phyloP scores from a whole-genome alignment of 257 asterid species.

The Solanum paucissectum region DNA sequence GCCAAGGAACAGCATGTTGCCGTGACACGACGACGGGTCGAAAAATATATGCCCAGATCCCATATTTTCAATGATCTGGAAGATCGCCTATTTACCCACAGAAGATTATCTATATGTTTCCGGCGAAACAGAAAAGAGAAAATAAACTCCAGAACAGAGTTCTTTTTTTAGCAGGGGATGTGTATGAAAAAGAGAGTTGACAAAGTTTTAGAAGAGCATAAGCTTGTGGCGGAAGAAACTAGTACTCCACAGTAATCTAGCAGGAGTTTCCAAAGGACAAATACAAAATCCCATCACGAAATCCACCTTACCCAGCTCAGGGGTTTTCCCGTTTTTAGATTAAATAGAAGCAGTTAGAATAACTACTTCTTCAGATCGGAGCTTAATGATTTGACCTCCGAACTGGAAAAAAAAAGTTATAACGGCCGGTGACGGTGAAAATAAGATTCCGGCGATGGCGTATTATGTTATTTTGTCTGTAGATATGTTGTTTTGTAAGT shows the following conservation, averaged over 20 bases:
- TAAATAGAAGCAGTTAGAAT: not conserved
- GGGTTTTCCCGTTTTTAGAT: slow-evolving; percentile 4
- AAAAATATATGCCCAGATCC: slow-evolving; percentile 74
- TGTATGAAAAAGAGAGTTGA: not conserved
- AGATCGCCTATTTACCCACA: slow-evolving; percentile 2
- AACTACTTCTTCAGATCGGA: not conserved
- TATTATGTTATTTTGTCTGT: not conserved
- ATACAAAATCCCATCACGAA: slow-evolving; percentile 94
- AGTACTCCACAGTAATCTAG: slow-evolving; percentile 95
- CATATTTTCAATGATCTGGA: slow-evolving; percentile 23
- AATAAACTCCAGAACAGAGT: not conserved
- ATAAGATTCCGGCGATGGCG: slow-evolving; percentile 12
- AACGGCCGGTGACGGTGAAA: not conserved
- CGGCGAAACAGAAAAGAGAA: slow-evolving; percentile 6
- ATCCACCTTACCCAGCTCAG: slow-evolving; percentile 50
- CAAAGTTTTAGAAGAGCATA: slow-evolving; percentile 52
- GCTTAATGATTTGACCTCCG: not conserved
- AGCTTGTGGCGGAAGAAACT: slow-evolving; percentile 99
- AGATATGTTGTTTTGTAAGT: not conserved
- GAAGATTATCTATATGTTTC: slow-evolving; percentile 5
- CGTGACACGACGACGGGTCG: slow-evolving; percentile 56
- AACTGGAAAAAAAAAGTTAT: no score
- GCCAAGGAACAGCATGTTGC: slow-evolving; percentile 66
- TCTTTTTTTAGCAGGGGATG: not conserved
- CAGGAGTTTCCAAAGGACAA: slow-evolving; percentile 87